Evolutionary conservation across 441 rosid species (phyloP).

Genomic region (Brassica hybrid): DNA sequence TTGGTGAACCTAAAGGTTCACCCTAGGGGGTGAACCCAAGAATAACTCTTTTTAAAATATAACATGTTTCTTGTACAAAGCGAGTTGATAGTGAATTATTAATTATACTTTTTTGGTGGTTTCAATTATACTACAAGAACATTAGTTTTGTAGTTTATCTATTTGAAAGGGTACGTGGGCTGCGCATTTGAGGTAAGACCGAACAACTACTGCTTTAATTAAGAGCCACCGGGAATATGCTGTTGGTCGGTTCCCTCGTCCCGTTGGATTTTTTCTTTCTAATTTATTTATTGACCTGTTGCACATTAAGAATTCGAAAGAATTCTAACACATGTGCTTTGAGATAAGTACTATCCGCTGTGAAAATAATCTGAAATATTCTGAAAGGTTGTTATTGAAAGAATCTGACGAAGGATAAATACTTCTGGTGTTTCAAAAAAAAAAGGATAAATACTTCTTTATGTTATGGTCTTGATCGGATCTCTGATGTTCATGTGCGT

Average conservation of each 20-base stretch:
- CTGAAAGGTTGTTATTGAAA: too few species aligned
- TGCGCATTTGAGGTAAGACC: slow-evolving; percentile 1
- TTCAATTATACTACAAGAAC: neutral
- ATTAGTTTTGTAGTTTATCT: neutral
- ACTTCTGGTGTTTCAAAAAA: too few species aligned
- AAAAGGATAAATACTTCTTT: too few species aligned
- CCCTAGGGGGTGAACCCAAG: too few species aligned
- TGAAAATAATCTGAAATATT: too few species aligned
- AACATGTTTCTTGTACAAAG: neutral
- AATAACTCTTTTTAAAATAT: neutral
- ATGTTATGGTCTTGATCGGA: too few species aligned
- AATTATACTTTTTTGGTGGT: neutral
- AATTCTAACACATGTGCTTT: too few species aligned
- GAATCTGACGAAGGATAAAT: too few species aligned
- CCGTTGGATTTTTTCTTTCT: neutral
- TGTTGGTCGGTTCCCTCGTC: slow-evolving; percentile 2
- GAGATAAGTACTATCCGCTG: too few species aligned
- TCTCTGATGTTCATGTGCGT: too few species aligned
- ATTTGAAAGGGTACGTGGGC: neutral
- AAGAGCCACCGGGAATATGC: slow-evolving; percentile 7
- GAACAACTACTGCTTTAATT: neutral
- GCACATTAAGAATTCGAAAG: too few species aligned
- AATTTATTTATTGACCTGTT: neutral
- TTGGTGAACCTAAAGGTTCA: too few species aligned
- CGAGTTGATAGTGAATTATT: neutral